phyloP scores from a whole-genome alignment of 148 eudicot genomes.

The Polygonum maritimum region DNA sequence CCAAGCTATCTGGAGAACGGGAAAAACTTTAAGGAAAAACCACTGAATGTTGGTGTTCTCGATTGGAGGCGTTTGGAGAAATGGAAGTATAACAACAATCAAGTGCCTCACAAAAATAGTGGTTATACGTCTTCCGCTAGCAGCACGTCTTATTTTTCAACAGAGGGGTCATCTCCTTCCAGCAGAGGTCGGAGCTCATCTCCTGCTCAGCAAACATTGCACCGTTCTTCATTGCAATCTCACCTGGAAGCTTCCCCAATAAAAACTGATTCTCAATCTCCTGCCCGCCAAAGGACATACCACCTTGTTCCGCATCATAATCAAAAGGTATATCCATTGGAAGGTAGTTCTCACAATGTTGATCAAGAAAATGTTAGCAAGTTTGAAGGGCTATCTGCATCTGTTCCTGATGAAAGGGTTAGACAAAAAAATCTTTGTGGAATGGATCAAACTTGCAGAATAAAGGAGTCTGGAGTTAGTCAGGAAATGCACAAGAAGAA shows the following conservation, averaged over 20 bases:
- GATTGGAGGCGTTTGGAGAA: slow-evolving; percentile 67
- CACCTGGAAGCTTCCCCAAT: slow-evolving; percentile 24
- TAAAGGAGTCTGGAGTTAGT: slow-evolving; percentile 16
- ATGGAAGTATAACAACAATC: slow-evolving; percentile 43
- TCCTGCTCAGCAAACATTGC: slow-evolving; percentile 34
- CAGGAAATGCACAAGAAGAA: slow-evolving; percentile 19
- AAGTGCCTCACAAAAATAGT: slow-evolving; percentile 13
- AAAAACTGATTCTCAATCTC: slow-evolving; percentile 17
- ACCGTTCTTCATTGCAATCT: slow-evolving; percentile 27
- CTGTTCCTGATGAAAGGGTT: slow-evolving; percentile 16
- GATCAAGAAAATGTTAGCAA: slow-evolving; percentile 17
- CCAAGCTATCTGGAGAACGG: slow-evolving; percentile 74
- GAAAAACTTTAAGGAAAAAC: slow-evolving; percentile 42
- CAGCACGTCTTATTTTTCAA: slow-evolving; percentile 37
- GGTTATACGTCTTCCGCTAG: slow-evolving; percentile 42
- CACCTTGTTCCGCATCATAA: slow-evolving; percentile 17
- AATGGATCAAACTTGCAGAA: slow-evolving; percentile 16
- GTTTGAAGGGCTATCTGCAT: slow-evolving; percentile 15
- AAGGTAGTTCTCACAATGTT: slow-evolving; percentile 12
- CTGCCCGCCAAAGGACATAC: slow-evolving; percentile 23
- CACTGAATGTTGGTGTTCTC: slow-evolving; percentile 76
- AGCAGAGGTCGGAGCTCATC: slow-evolving; percentile 37
- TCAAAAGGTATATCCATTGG: slow-evolving; percentile 21
- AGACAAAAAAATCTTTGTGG: slow-evolving; percentile 24
- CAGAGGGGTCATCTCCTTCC: slow-evolving; percentile 53